Percentiles rank a stretch among this genome's conserved stretches.
These are phyloP conservation scores for Macrolepiota dolichaula DNA, from an alignment of 768 basidiomycete species.

Conservation along the genomic window DNA sequence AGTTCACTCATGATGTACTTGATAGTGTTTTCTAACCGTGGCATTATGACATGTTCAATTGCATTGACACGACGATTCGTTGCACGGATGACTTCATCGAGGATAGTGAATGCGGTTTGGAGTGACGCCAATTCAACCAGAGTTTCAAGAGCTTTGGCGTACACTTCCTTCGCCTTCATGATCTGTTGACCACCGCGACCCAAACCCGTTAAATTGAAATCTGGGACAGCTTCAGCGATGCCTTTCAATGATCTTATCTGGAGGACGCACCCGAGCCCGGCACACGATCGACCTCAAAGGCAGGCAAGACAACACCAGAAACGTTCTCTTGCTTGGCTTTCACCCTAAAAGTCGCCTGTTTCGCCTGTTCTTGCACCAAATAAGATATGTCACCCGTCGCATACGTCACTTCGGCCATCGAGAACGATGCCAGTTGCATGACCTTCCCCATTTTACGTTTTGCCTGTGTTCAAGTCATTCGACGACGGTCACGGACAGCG, in stretches of 20 bases:
- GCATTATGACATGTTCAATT: conserved; percentile 96
- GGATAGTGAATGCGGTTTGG: conserved; percentile 96
- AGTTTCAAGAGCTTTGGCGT: conserved; percentile 96
- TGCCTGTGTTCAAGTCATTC: conserved; percentile 54
- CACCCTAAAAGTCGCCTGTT: conserved; percentile 87
- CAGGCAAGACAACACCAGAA: conserved; percentile 91
- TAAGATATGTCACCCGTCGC: conserved; percentile 97
- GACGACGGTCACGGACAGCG: conserved; percentile 11
- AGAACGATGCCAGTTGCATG: conserved; percentile 98
- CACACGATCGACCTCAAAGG: conserved; percentile 89
- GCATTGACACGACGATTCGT: conserved; percentile 99
- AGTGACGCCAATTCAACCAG: conserved; percentile 95
- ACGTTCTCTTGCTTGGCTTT: conserved; percentile 98
- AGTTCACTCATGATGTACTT: conserved; percentile 96
- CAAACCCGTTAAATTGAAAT: conserved; percentile 95
- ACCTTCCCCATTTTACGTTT: conserved; percentile 99
- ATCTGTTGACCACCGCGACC: conserved; percentile 97
- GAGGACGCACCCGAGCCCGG: conserved; percentile 66
- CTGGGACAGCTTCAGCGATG: conserved; percentile 32
- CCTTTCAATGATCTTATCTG: neutral
- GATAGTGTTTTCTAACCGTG: conserved; percentile 94
- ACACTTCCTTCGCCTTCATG: conserved; percentile 91
- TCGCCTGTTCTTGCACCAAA: conserved; percentile 95
- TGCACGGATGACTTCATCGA: conserved; percentile 99
- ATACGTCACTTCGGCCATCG: conserved; percentile 98